Evolutionary conservation across 176 grass and related monocot species (phyloP).

Genomic region (Microstegium vimineum): DNA sequence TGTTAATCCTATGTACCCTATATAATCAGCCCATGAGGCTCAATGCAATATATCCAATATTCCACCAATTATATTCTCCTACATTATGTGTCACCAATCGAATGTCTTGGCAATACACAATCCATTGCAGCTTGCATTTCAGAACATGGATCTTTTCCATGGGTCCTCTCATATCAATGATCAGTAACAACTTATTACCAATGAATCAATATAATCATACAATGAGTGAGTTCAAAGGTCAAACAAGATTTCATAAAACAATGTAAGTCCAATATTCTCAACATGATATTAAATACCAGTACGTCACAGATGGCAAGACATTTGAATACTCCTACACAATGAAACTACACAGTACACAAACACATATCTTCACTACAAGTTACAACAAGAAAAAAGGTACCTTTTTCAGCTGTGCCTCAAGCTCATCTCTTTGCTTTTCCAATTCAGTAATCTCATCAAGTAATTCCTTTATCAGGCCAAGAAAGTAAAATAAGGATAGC

Average conservation of each 20-base stretch:
- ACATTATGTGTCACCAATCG: not conserved
- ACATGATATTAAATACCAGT: not conserved
- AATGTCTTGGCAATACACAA: not conserved
- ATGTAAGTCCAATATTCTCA: constrained; percentile 7
- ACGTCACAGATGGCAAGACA: not conserved
- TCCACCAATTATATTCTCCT: too few species aligned
- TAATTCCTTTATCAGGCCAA: constrained; percentile 58
- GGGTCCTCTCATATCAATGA: not conserved
- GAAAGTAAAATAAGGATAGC: constrained; percentile 3
- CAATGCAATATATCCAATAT: too few species aligned
- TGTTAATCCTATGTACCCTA: too few species aligned
- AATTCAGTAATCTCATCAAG: constrained; percentile 68
- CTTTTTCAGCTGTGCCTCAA: constrained; percentile 88
- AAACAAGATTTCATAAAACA: not conserved
- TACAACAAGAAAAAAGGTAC: constrained; percentile 31
- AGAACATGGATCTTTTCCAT: not conserved
- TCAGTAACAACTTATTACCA: not conserved
- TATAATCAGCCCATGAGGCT: too few species aligned
- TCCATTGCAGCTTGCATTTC: not conserved
- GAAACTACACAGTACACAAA: constrained; percentile 7
- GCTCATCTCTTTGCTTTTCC: constrained; percentile 83
- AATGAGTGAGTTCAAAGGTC: not conserved
- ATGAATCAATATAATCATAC: not conserved
- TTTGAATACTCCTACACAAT: not conserved
- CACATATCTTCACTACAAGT: not conserved